Percentiles rank a stretch among this genome's conserved stretches.
Evolutionary conservation across 2,329 filamentous ascomycete species (phyloP).

Genomic region (Cladophialophora psammophila): DNA sequence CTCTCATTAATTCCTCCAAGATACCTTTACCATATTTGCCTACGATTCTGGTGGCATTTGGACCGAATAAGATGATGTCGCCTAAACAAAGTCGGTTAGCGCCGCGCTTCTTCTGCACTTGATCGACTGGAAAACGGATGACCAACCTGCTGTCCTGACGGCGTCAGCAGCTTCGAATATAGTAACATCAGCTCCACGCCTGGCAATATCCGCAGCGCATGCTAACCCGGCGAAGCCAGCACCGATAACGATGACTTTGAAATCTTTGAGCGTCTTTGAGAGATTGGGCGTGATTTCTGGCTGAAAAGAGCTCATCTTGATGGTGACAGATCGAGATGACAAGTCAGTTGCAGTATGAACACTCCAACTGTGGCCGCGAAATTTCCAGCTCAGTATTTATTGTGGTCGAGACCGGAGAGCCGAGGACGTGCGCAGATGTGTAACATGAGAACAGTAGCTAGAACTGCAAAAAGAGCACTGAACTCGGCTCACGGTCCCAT

Average conservation of each 20-base stretch:
- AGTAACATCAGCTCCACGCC: conserved; percentile 15
- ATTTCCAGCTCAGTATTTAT: too few species aligned
- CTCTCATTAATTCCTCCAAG: neutral
- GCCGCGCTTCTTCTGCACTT: too few species aligned
- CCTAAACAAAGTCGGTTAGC: too few species aligned
- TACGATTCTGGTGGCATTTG: conserved; percentile 15
- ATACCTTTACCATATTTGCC: conserved; percentile 5
- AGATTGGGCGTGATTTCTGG: neutral
- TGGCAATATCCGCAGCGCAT: conserved; percentile 41
- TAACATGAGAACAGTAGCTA: too few species aligned
- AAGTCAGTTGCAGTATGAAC: too few species aligned
- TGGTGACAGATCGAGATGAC: neutral
- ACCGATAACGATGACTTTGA: conserved; percentile 58
- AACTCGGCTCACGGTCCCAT: too few species aligned
- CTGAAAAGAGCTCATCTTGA: neutral
- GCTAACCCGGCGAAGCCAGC: conserved; percentile 45
- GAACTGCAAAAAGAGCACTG: too few species aligned
- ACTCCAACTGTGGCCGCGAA: too few species aligned
- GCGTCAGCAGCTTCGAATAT: conserved; percentile 4
- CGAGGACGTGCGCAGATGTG: too few species aligned
- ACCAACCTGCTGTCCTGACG: neutral
- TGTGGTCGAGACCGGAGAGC: too few species aligned
- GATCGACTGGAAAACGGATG: neutral
- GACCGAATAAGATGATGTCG: conserved; percentile 10
- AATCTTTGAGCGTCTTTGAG: neutral